Conservation (phyloP, 2,329 filamentous ascomycete genomes). For the Cercospora sp. region DNA sequence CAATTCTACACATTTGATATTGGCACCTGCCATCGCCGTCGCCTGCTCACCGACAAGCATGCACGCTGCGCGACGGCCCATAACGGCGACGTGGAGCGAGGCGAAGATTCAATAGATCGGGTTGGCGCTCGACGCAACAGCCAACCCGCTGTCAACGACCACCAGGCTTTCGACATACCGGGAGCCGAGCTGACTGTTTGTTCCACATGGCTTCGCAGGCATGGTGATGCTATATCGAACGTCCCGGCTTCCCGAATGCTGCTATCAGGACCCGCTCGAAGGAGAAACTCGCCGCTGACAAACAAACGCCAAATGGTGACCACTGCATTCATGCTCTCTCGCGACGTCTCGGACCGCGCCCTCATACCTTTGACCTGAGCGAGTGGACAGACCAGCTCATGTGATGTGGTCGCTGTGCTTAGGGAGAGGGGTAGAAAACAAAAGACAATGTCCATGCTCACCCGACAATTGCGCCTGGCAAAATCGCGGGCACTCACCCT, state of each 20-base stretch:
- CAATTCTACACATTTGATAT: background rate
- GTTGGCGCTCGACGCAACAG: background rate
- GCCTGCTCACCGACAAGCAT: background rate
- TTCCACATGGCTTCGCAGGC: conserved; percentile 7
- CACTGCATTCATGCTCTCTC: background rate
- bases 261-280: background rate
- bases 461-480: background rate
- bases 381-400: background rate
- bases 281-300: background rate
- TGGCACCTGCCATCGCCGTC: background rate
- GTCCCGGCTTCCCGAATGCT: background rate
- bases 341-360: background rate
- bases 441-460: background rate
- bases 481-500: background rate
- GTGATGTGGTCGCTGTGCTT: background rate
- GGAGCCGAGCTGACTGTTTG: background rate
- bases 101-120: background rate
- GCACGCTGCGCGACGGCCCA: background rate
- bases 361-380: background rate
- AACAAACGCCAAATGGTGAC: background rate
- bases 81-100: background rate
- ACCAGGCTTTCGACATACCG: background rate
- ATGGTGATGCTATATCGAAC: conserved; percentile 8
- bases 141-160: background rate
- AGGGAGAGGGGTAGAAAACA: background rate